These are phyloP conservation scores for Oenanthe sinensis DNA, from an alignment of 129 eudicot genomes.

Conservation along the genomic window DNA sequence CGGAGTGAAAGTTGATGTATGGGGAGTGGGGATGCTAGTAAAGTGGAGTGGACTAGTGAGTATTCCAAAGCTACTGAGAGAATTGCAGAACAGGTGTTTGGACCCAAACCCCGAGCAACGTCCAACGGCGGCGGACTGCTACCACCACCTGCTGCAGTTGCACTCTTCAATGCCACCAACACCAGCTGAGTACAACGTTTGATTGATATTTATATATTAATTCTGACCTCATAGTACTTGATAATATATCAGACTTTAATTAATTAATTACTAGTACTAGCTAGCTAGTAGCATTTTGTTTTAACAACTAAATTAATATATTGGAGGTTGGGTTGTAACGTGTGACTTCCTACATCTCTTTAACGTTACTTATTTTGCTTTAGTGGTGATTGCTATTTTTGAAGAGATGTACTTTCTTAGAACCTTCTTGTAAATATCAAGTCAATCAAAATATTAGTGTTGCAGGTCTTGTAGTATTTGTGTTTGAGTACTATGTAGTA, in stretches of 20 bases:
- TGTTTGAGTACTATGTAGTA: not conserved
- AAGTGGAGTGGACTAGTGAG: conserved; percentile 58
- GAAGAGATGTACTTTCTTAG: not conserved
- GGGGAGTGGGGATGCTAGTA: conserved; percentile 66
- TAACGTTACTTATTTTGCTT: too few species aligned
- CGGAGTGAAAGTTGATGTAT: conserved; percentile 76
- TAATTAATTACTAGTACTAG: not conserved
- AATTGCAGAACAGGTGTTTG: conserved; percentile 69
- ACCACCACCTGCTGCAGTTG: conserved; percentile 76
- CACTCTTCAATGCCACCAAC: conserved; percentile 63
- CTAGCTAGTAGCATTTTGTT: not conserved
- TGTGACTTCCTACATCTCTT: too few species aligned
- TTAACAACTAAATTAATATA: not conserved
- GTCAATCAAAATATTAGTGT: not conserved
- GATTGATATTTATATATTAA: not conserved
- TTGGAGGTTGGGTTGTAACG: not conserved
- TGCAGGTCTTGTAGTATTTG: not conserved
- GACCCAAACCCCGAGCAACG: conserved; percentile 77
- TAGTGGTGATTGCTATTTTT: not conserved
- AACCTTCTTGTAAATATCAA: not conserved
- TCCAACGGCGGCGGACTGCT: conserved; percentile 93
- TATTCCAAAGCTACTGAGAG: conserved; percentile 47
- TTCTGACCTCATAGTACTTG: not conserved
- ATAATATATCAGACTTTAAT: not conserved
- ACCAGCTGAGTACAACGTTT: conserved; percentile 34